A percentile compares a stretch with the other conserved stretches of the same genome.
phyloP scores from a whole-genome alignment of 2,329 filamentous ascomycete species.

The Sporothrix variecibatus region DNA sequence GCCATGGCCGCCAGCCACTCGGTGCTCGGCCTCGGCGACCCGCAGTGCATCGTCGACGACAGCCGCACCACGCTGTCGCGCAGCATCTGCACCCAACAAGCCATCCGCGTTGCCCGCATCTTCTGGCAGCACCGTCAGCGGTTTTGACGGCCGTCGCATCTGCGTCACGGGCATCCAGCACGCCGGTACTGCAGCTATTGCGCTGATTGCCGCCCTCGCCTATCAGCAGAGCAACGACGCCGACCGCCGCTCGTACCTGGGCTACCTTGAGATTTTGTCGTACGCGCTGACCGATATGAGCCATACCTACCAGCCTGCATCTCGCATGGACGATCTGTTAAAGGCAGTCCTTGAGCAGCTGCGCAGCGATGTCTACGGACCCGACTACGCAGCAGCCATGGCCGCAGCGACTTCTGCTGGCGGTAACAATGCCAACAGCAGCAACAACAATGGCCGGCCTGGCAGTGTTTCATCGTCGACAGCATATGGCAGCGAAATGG shows the following conservation, averaged over 20 bases:
- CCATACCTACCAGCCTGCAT: constrained; percentile 54
- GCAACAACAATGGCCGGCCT: constrained; percentile 9
- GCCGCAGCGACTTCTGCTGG: constrained; percentile 16
- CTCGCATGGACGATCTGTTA: constrained; percentile 55
- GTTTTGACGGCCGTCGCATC: constrained; percentile 54
- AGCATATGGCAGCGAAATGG: neutral
- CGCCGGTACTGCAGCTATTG: constrained; percentile 56
- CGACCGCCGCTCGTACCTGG: constrained; percentile 44
- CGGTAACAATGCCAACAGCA: neutral
- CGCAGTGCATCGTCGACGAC: constrained; percentile 43
- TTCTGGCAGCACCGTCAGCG: constrained; percentile 58
- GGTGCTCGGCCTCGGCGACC: constrained; percentile 37
- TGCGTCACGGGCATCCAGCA: constrained; percentile 55
- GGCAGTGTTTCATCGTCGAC: constrained; percentile 12
- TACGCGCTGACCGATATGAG: constrained; percentile 56
- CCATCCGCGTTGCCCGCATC: constrained; percentile 54
- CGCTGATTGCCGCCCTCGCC: constrained; percentile 52
- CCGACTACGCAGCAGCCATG: constrained; percentile 14
- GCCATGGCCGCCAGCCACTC: constrained; percentile 29
- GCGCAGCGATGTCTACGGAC: constrained; percentile 36
- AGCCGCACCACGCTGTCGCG: constrained; percentile 50
- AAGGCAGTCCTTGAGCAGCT: constrained; percentile 55
- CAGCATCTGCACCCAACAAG: constrained; percentile 57
- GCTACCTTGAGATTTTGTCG: constrained; percentile 56
- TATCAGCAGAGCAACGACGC: constrained; percentile 39